Evolutionary conservation across 1,284 basidiomycete species (phyloP), one percentile per base, ranked within the genome.

Genomic region (Takashimella koratensis): DNA sequence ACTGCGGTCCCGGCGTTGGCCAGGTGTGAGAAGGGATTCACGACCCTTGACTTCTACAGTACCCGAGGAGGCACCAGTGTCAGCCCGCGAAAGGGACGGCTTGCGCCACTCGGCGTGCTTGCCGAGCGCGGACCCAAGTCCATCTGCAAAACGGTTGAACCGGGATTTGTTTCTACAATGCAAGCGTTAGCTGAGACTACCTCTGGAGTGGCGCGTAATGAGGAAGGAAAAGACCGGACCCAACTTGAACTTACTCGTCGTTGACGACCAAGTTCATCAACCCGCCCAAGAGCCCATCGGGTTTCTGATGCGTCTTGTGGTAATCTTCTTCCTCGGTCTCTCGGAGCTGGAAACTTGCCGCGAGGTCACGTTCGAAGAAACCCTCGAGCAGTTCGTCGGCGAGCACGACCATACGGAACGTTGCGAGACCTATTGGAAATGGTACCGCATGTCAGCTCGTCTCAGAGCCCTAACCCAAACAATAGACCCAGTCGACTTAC

Each of bases 341-440:
- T 56, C 90, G 86, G 21, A 97, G 81, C 61, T 84, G 82, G 84
- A 96, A 97, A 2, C 90, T 92, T 0, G 82, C 83, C 0, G 88
- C 85, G 55, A 97, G 79, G 70, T 96, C 94, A 1, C 86, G 82
- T 64, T 92, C 90, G 68, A 96, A 97, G 80, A 97, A 97, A 1
- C 87, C 87, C 70, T 97, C 94, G 11, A 97, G 81, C 20, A 97
- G 81, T 71, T 96, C 92, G 63, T 97, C 94, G 1, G 93, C 92
- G 6, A 97, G 81, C 3, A 97, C 88, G 43, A 96, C 93, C 93
- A 97, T 97, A 12, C 94, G 86, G 83, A 97, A 97, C 12, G 92
- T 95, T 47, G 77, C 74, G 53, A 67, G 74, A 61, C 63, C 70
- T 62, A 27, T 36, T n/a, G n/a, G n/a, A n/a, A n/a, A n/a, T n/a